Conservation (phyloP, 306 rosid genomes). For the Dryas alaskensis region DNA sequence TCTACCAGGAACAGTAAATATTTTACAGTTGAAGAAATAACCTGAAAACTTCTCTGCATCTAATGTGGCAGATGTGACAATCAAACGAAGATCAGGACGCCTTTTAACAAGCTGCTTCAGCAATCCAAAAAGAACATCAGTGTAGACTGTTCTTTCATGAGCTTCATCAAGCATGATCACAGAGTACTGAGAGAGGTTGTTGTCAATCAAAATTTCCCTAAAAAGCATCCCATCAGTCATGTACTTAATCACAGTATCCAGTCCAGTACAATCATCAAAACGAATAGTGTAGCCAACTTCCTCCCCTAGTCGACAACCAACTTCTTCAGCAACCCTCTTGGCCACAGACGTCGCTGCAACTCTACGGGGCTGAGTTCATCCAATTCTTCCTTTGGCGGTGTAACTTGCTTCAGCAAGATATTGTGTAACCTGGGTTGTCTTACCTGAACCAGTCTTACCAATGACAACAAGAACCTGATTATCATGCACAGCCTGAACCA, state of each 20-base stretch:
- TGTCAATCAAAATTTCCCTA: slow-evolving; percentile 75
- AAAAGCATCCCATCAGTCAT: slow-evolving; percentile 93
- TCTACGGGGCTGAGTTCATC: slow-evolving; percentile 91
- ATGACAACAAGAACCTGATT: slow-evolving; percentile 78
- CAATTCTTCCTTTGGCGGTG: slow-evolving; percentile 72
- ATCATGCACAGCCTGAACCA: slow-evolving; percentile 76
- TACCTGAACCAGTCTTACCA: slow-evolving; percentile 94
- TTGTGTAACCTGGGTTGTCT: slow-evolving; percentile 90
- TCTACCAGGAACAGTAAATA: slow-evolving; percentile 84
- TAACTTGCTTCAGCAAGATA: slow-evolving; percentile 88
- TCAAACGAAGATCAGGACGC: slow-evolving; percentile 72
- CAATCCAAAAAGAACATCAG: slow-evolving; percentile 87
- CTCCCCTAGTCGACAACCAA: slow-evolving; percentile 83
- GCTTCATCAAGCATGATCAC: slow-evolving; percentile 95
- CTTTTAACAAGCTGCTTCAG: slow-evolving; percentile 73
- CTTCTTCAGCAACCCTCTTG: slow-evolving; percentile 87
- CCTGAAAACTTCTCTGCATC: slow-evolving; percentile 89
- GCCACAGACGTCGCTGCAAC: slow-evolving; percentile 94
- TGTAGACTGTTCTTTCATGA: slow-evolving; percentile 75
- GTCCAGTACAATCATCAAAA: slow-evolving; percentile 85
- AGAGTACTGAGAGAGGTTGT: slow-evolving; percentile 69
- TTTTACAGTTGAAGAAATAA: slow-evolving; percentile 72
- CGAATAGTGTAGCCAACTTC: slow-evolving; percentile 92
- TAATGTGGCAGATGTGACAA: slow-evolving; percentile 84
- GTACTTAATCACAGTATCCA: slow-evolving; percentile 77